Percentiles rank a stretch among this genome's conserved stretches.
These are phyloP conservation scores for Vitis rotundifolia DNA, from an alignment of 164 flowering plant genomes.

Conservation along the genomic window DNA sequence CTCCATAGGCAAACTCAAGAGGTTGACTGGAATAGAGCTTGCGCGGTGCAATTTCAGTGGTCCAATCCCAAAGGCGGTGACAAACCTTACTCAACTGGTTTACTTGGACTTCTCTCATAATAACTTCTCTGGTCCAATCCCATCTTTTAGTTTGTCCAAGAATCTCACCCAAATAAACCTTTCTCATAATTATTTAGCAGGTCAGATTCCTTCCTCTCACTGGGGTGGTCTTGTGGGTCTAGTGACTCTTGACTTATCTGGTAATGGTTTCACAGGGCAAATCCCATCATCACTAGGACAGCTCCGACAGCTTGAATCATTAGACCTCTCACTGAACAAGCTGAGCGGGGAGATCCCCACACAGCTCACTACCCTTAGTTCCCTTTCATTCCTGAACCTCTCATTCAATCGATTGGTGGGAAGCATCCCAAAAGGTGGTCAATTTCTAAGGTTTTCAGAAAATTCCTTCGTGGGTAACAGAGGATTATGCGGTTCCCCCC, in stretches of 20 bases:
- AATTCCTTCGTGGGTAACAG: too few relatives aligned
- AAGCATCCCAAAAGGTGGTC: not conserved
- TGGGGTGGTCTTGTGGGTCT: too few relatives aligned
- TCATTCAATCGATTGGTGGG: conserved; percentile 15
- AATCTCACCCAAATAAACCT: too few relatives aligned
- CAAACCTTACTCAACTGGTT: too few relatives aligned
- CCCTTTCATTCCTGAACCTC: conserved; percentile 11
- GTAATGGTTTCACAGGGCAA: not conserved
- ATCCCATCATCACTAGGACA: conserved; percentile 13
- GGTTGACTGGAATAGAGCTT: too few relatives aligned
- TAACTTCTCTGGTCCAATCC: not conserved
- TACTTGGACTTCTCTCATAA: too few relatives aligned
- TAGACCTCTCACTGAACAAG: conserved; percentile 17
- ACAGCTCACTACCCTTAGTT: conserved; percentile 9
- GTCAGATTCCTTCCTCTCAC: too few relatives aligned
- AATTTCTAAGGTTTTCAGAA: not conserved
- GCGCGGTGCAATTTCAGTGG: too few relatives aligned
- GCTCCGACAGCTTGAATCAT: conserved; percentile 15
- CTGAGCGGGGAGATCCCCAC: conserved; percentile 15
- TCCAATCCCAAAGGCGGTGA: too few relatives aligned
- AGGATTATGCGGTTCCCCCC: too few relatives aligned
- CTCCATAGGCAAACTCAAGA: too few relatives aligned
- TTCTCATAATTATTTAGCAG: too few relatives aligned
- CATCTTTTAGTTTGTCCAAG: not conserved
- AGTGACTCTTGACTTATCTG: conserved; percentile 14